These are phyloP conservation scores for Monosporascus sp. DNA, from an alignment of 2,329 filamentous ascomycete genomes.

Conservation along the genomic window DNA sequence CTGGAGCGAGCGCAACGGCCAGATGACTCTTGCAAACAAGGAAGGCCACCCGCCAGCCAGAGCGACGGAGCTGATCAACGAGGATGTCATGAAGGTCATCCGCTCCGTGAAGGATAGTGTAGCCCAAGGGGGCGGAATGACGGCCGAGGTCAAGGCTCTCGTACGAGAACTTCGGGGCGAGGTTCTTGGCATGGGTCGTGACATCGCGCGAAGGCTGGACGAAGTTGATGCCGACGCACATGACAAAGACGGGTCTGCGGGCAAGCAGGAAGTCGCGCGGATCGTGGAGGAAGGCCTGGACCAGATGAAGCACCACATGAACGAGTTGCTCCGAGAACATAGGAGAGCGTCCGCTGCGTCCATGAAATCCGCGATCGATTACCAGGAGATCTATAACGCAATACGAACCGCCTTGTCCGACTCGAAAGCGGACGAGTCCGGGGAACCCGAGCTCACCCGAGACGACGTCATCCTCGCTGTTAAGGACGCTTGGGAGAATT, in stretches of 20 bases:
- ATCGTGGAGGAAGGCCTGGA: slow-evolving; percentile 77
- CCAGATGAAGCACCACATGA: slow-evolving; percentile 80
- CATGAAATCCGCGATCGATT: slow-evolving; percentile 60
- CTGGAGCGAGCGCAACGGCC: slow-evolving; percentile 25
- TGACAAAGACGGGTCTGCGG: slow-evolving; percentile 44
- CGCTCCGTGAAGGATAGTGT: slow-evolving; percentile 88
- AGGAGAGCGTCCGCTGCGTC: slow-evolving; percentile 63
- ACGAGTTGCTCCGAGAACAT: slow-evolving; percentile 71
- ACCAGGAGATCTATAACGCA: slow-evolving; percentile 79
- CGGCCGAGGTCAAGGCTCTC: slow-evolving; percentile 84
- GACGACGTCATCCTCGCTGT: slow-evolving; percentile 86
- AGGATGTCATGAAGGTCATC: slow-evolving; percentile 79
- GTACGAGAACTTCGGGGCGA: slow-evolving; percentile 87
- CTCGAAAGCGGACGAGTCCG: slow-evolving; percentile 44
- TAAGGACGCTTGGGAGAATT: slow-evolving; percentile 85
- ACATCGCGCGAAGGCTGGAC: slow-evolving; percentile 82
- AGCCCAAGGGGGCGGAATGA: slow-evolving; percentile 79
- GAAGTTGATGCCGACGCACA: slow-evolving; percentile 48
- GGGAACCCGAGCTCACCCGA: slow-evolving; percentile 53
- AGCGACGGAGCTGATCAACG: slow-evolving; percentile 56
- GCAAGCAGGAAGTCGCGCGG: slow-evolving; percentile 65
- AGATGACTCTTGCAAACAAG: slow-evolving; percentile 37
- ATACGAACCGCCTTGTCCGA: slow-evolving; percentile 71
- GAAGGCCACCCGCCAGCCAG: slow-evolving; percentile 36
- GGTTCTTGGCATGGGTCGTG: slow-evolving; percentile 89